A percentile compares a stretch with the other conserved stretches of the same genome.
These are phyloP conservation scores for Lepidium aucheri DNA, from an alignment of 345 rosid genomes.

Conservation along the genomic window DNA sequence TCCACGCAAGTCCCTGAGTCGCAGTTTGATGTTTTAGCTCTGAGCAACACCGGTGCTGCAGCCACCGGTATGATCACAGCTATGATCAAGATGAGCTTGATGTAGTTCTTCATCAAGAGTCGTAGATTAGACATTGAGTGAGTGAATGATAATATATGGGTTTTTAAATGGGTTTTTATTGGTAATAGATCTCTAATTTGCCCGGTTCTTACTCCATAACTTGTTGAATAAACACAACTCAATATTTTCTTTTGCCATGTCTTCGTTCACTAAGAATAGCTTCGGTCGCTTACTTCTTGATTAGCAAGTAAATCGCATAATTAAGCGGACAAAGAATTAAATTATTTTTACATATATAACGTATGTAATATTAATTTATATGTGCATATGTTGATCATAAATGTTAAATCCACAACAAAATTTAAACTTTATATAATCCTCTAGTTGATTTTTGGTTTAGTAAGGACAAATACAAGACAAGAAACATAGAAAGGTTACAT, in stretches of 20 bases:
- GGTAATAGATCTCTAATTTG: not conserved
- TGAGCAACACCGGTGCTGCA: not conserved
- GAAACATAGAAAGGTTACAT: not conserved
- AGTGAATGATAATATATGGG: not conserved
- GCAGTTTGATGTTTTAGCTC: not conserved
- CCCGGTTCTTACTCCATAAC: slow-evolving; percentile 13
- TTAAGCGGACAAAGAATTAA: not conserved
- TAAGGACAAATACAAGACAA: not conserved
- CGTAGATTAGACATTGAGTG: not conserved
- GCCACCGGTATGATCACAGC: not conserved
- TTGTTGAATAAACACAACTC: not conserved
- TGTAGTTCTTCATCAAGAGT: slow-evolving; percentile 2
- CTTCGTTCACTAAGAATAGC: slow-evolving; percentile 3
- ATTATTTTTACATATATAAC: not conserved
- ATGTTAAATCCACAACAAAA: not conserved
- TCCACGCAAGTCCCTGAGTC: not conserved
- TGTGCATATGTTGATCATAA: not conserved
- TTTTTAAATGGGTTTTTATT: not conserved
- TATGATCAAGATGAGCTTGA: slow-evolving; percentile 1
- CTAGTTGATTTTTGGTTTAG: not conserved
- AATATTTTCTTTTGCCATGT: not conserved
- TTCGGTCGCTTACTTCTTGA: not conserved
- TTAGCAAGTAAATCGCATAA: not conserved
- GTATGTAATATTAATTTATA: not conserved
- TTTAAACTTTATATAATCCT: not conserved